Percentiles rank a stretch among this genome's conserved stretches.
Conservation (phyloP, 2,329 filamentous ascomycete genomes). For the Coniochaeta hoffmannii region DNA sequence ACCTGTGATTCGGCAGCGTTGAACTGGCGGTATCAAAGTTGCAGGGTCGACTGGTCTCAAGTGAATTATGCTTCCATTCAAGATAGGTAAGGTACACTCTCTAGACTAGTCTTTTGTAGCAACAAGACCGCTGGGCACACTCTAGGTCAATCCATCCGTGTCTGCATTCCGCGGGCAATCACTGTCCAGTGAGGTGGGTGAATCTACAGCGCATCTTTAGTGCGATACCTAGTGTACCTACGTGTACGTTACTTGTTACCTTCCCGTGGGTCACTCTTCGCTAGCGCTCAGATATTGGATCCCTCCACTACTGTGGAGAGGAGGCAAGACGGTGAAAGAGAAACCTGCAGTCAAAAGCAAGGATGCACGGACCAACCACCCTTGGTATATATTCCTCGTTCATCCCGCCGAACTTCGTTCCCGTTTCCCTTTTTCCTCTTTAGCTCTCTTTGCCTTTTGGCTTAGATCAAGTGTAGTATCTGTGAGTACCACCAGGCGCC, state of each 20-base stretch:
- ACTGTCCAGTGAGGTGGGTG: too few species aligned
- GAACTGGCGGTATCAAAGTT: slow-evolving; percentile 1
- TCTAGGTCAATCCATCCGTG: too few species aligned
- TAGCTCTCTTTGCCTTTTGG: slow-evolving; percentile 53
- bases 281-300: too few species aligned
- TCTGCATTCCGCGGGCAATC: too few species aligned
- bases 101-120: background rate
- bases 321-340: background rate
- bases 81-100: background rate
- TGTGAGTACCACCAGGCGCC: background rate
- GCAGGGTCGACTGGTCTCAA: slow-evolving; percentile 1
- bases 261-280: too few species aligned
- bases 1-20: background rate
- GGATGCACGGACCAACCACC: background rate
- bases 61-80: background rate
- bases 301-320: too few species aligned
- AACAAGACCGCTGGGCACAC: too few species aligned
- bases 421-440: slow-evolving; percentile 42
- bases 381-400: background rate
- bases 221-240: too few species aligned
- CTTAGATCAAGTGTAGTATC: slow-evolving; percentile 68
- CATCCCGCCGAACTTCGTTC: background rate
- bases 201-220: too few species aligned
- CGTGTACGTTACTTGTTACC: too few species aligned
- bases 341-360: background rate